These are phyloP conservation scores for Ogataea nonfermentans DNA, from an alignment of 805 yeast genomes.

Conservation along the genomic window DNA sequence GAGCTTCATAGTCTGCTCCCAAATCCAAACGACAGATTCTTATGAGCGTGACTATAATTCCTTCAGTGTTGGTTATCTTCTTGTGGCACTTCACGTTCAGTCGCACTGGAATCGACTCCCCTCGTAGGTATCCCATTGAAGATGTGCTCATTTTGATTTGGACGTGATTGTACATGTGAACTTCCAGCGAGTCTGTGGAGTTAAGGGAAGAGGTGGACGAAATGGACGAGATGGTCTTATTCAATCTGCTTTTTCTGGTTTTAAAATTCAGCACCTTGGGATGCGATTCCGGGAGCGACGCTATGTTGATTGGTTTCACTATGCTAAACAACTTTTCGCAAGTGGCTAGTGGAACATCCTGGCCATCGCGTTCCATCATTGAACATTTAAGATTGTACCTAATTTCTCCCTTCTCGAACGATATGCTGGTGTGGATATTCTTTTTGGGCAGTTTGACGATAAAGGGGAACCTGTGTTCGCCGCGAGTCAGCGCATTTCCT, in stretches of 20 bases:
- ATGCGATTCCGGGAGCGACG: constrained; percentile 61
- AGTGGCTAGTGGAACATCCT: constrained; percentile 33
- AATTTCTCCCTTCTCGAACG: constrained; percentile 85
- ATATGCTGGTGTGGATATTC: constrained; percentile 69
- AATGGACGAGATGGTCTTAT: constrained; percentile 40
- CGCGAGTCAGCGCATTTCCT: constrained; percentile 51
- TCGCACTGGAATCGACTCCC: constrained; percentile 75
- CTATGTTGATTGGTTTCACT: constrained; percentile 72
- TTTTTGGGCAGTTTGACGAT: constrained; percentile 75
- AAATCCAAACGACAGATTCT: constrained; percentile 70
- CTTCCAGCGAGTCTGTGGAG: constrained; percentile 32
- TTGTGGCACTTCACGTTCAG: constrained; percentile 67
- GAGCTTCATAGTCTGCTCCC: constrained; percentile 58
- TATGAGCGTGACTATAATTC: constrained; percentile 75
- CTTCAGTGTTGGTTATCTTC: constrained; percentile 64
- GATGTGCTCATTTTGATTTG: constrained; percentile 46
- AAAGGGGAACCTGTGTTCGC: constrained; percentile 88
- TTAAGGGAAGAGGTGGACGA: constrained; percentile 44
- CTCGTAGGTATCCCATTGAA: constrained; percentile 70
- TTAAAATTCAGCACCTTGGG: constrained; percentile 64
- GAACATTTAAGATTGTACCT: constrained; percentile 51
- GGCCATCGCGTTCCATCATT: constrained; percentile 22
- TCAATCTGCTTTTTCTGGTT: constrained; percentile 38
- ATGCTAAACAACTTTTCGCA: constrained; percentile 61
- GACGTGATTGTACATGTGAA: constrained; percentile 12